Conservation (phyloP, 2,329 filamentous ascomycete genomes). For the Phialophora expanda region DNA sequence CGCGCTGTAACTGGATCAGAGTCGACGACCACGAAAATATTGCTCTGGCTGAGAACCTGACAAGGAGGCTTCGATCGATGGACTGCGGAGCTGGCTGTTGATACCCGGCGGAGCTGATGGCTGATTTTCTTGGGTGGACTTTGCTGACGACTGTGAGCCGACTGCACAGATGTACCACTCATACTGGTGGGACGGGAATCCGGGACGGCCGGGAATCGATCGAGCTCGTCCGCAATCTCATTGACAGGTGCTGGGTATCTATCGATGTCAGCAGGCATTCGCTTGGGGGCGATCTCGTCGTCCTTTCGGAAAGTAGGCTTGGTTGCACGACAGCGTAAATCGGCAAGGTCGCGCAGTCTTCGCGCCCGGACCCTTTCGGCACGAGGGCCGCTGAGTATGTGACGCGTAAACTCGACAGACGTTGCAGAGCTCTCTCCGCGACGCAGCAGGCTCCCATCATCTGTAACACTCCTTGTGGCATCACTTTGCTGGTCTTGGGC, state of each 20-base stretch:
- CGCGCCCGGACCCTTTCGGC: conserved; percentile 29
- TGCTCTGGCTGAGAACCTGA: conserved; percentile 32
- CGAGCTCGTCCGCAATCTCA: conserved; percentile 25
- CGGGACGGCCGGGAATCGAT: conserved; percentile 34
- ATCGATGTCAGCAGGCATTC: neutral
- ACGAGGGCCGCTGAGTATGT: conserved; percentile 15
- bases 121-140: conserved; percentile 8
- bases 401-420: conserved; percentile 1
- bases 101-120: conserved; percentile 20
- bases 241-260: neutral
- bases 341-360: conserved; percentile 28
- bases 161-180: conserved; percentile 5
- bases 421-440: conserved; percentile 2
- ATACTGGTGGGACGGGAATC: conserved; percentile 22
- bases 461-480: neutral
- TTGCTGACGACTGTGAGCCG: conserved; percentile 6
- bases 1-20: conserved; percentile 34
- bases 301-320: neutral
- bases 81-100: conserved; percentile 11
- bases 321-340: conserved; percentile 8
- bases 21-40: conserved; percentile 37
- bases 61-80: neutral
- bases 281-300: neutral
- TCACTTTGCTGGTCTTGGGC: conserved; percentile 3
- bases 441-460: neutral